Conservation (phyloP, 106 monocot genomes). For the Hemerocallis citrina region DNA sequence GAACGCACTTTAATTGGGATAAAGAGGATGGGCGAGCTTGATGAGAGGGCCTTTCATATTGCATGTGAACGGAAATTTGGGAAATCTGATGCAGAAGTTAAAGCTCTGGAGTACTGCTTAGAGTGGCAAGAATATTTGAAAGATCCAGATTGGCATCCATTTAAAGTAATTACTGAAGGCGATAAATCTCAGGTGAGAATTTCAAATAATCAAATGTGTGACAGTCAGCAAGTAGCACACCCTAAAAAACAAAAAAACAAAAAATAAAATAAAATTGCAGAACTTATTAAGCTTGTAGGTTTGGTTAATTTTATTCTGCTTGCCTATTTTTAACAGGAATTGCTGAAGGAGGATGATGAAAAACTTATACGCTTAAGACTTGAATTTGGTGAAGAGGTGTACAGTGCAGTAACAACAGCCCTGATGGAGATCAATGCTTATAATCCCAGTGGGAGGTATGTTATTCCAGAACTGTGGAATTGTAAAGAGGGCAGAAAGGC, state of each 20-base stretch:
- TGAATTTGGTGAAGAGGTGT: conserved; percentile 22
- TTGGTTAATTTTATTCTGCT: conserved; percentile 1
- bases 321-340: conserved; percentile 18
- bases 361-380: conserved; percentile 11
- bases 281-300: too few relatives aligned
- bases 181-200: conserved; percentile 23
- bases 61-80: conserved; percentile 27
- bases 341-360: conserved; percentile 25
- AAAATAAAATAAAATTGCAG: too few relatives aligned
- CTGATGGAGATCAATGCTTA: conserved; percentile 28
- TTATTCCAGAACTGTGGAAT: conserved; percentile 28
- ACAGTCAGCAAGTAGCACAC: too few relatives aligned
- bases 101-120: conserved; percentile 18
- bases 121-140: conserved; percentile 44
- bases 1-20: conserved; percentile 25
- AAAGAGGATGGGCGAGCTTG: conserved; percentile 57
- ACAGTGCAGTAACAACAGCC: conserved; percentile 15
- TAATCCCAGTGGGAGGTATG: conserved; percentile 28
- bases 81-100: conserved; percentile 24
- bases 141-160: conserved; percentile 52
- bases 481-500: conserved; percentile 25
- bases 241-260: too few relatives aligned
- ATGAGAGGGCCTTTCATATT: conserved; percentile 29
- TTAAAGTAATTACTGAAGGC: conserved; percentile 21
- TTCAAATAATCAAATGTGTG: not conserved